These are phyloP conservation scores for Hordeum marinum DNA, from an alignment of 176 grass and related monocot genomes.

Conservation along the genomic window DNA sequence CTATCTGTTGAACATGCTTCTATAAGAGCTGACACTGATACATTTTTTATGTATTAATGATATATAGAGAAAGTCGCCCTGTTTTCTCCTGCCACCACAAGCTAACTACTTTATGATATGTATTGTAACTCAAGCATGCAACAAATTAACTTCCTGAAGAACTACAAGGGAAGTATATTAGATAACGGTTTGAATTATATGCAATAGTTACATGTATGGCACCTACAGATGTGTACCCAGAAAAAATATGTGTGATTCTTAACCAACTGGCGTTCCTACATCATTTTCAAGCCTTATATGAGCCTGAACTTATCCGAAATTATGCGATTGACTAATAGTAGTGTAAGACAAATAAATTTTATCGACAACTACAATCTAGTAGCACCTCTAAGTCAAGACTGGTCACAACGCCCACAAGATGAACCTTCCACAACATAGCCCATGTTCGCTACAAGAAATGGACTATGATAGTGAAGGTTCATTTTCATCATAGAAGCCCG, in stretches of 20 bases:
- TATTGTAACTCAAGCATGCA: neutral
- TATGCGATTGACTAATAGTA: neutral
- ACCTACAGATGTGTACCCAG: neutral
- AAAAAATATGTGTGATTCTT: neutral
- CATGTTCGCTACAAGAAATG: neutral
- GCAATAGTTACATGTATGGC: neutral
- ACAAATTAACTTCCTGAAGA: neutral
- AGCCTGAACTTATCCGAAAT: neutral
- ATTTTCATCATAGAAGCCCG: neutral
- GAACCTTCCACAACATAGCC: neutral
- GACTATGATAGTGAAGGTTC: neutral
- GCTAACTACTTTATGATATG: neutral
- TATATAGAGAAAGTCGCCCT: too few relatives aligned
- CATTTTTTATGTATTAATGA: too few relatives aligned
- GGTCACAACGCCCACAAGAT: neutral
- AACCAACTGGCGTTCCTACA: neutral
- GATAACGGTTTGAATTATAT: neutral
- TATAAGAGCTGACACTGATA: too few relatives aligned
- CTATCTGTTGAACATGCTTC: too few relatives aligned
- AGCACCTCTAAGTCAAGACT: neutral
- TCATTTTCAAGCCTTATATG: neutral
- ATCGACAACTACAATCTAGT: neutral
- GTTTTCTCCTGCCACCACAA: too few relatives aligned
- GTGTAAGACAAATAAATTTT: too few relatives aligned
- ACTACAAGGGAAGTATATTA: neutral